These are phyloP conservation scores for Colletotrichum lupini DNA, from an alignment of 2,329 filamentous ascomycete species.

Conservation along the genomic window DNA sequence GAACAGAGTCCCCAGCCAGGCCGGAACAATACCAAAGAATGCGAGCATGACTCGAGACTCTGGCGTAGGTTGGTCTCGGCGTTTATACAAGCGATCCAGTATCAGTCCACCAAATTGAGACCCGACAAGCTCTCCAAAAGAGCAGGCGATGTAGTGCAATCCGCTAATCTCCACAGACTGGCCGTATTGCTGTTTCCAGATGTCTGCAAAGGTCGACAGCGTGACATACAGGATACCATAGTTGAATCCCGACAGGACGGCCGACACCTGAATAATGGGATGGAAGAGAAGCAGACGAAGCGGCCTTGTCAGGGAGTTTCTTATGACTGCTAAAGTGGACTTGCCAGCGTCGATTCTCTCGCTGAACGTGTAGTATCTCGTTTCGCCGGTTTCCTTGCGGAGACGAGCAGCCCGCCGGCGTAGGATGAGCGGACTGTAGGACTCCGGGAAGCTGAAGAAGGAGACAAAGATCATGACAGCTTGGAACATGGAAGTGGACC, in stretches of 20 bases:
- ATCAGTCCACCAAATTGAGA: constrained; percentile 57
- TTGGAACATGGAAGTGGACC: constrained; percentile 55
- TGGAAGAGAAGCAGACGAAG: constrained; percentile 67
- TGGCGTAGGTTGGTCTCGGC: constrained; percentile 49
- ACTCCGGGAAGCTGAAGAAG: constrained; percentile 49
- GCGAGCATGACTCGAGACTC: constrained; percentile 61
- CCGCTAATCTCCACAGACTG: constrained; percentile 68
- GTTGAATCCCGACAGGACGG: constrained; percentile 66
- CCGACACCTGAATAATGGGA: constrained; percentile 67
- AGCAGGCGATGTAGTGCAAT: constrained; percentile 72
- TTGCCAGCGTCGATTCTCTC: constrained; percentile 49
- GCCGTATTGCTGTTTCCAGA: constrained; percentile 67
- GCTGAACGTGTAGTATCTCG: constrained; percentile 47
- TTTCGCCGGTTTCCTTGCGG: constrained; percentile 46
- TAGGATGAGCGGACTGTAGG: constrained; percentile 50
- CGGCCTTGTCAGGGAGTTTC: constrained; percentile 60
- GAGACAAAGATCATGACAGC: constrained; percentile 48
- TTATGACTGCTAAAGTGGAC: constrained; percentile 40
- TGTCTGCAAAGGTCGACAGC: constrained; percentile 68
- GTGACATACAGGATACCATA: constrained; percentile 74
- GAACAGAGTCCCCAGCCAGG: constrained; percentile 47
- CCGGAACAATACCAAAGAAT: constrained; percentile 60
- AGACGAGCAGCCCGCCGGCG: constrained; percentile 44
- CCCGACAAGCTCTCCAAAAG: constrained; percentile 70
- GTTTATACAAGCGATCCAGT: constrained; percentile 47